Evolutionary conservation across 768 basidiomycete species (phyloP), one percentile per base, ranked within the genome.

Genomic region (Tricholomella constricta): DNA sequence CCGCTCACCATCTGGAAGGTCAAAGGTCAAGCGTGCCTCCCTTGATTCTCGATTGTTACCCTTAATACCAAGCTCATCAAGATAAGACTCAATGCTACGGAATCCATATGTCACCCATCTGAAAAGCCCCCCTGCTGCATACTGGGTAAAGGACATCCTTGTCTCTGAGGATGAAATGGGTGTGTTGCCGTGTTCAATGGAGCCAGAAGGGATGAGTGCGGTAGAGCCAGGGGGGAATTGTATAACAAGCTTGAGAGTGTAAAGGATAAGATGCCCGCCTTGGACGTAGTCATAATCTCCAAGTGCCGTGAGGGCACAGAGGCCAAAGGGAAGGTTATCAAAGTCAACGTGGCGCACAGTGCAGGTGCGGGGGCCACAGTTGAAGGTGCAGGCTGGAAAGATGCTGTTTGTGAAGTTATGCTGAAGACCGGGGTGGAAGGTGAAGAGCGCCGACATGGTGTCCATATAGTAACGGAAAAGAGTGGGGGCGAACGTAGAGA

Each of bases 211-310:
- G 22, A 65, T 46, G 6, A 62, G 19, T 9, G 60, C 50, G 6
- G 58, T 57, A 3, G 63, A 37, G 59, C 51, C 51, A 19, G 51
- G 34, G 15, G 51, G 51, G 26, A 52, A 52, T 22, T 45, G 25
- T 4, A 52, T 54, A 6, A 64, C 19, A 7, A 64, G 53, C 2
- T 50, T 48, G 1, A 61, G 35, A 8, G 62, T 57, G 27, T 47
- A 57, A 7, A 67, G 27, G 4, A 65, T 35, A 2, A 68, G 29
- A 29, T 65, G 61, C 8, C 62, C 65, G 15, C 65, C 57, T 15
- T 11, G 12, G 12, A 2, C 10, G 2, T 35, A 57, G 32, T 61
- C 45, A 26, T 53, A 59, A 1, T 14, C 9, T 0, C 62, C 60
- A 14, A 51, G 42, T 8, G 54, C 44, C 9, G 62, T 63, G 22